phyloP scores from a whole-genome alignment of 2,329 filamentous ascomycete genomes.

The Trichoderma guizhouense region DNA sequence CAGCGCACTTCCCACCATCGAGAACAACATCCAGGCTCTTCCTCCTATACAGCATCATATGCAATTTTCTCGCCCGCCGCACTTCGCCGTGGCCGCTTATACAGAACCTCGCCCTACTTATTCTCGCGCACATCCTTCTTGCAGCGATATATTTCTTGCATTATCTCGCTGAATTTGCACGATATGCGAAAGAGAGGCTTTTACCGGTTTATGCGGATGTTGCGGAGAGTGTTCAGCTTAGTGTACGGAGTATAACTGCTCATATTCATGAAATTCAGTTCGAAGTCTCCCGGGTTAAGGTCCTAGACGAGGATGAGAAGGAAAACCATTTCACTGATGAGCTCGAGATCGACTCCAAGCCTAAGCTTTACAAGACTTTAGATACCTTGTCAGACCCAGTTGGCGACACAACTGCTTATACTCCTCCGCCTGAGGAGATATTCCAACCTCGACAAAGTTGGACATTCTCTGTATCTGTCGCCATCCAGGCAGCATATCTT shows the following conservation, averaged over 20 bases:
- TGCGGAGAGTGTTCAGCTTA: background rate
- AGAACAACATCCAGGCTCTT: background rate
- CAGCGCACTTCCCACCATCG: background rate
- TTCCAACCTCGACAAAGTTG: background rate
- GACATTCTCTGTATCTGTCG: background rate
- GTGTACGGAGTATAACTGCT: background rate
- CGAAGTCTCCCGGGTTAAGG: background rate
- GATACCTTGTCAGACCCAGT: background rate
- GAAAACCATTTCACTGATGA: background rate
- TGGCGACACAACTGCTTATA: background rate
- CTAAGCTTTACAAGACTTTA: background rate
- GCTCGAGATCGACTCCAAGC: background rate
- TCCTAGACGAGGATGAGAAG: background rate
- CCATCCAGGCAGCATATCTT: background rate
- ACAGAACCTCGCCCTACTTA: background rate
- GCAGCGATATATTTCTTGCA: background rate
- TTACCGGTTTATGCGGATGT: background rate
- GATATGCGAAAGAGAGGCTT: background rate
- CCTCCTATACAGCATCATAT: background rate
- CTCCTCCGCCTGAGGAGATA: background rate
- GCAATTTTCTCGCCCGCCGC: background rate
- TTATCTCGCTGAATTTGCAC: background rate
- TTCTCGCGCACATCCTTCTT: background rate
- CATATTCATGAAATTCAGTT: background rate
- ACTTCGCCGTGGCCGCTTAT: background rate